A percentile compares a stretch with the other conserved stretches of the same genome.
Conservation (phyloP, 371 early-diverging fungal species). For the Choanephora cucurbitarum region DNA sequence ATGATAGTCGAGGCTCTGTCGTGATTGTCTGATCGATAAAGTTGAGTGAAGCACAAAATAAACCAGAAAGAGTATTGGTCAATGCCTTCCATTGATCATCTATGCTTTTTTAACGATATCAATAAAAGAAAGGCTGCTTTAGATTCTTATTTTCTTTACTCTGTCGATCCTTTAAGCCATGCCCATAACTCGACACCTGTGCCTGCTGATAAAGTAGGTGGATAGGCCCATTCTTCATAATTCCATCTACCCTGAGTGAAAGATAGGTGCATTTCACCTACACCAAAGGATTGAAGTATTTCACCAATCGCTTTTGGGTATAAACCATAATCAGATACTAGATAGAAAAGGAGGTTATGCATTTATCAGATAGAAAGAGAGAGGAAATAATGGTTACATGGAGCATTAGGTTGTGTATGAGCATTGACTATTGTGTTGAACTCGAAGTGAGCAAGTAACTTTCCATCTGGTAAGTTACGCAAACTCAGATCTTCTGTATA, state of each 20-base stretch:
- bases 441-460: slow-evolving; percentile 77
- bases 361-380: background rate
- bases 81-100: slow-evolving; percentile 81
- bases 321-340: slow-evolving; percentile 71
- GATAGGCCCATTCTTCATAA: slow-evolving; percentile 78
- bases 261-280: slow-evolving; percentile 79
- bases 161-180: slow-evolving; percentile 62
- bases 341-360: background rate
- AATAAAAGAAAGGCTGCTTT: too few species aligned
- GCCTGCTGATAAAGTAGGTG: slow-evolving; percentile 58
- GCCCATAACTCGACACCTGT: slow-evolving; percentile 84
- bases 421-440: slow-evolving; percentile 60
- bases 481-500: slow-evolving; percentile 69
- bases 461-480: slow-evolving; percentile 73
- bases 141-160: slow-evolving; percentile 27
- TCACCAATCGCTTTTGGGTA: slow-evolving; percentile 89
- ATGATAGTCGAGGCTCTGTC: slow-evolving; percentile 69
- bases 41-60: slow-evolving; percentile 95
- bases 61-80: slow-evolving; percentile 89
- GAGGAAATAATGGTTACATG: slow-evolving; percentile 18
- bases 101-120: slow-evolving; percentile 40
- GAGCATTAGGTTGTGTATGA: slow-evolving; percentile 23
- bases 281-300: slow-evolving; percentile 72
- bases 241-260: slow-evolving; percentile 93
- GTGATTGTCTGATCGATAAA: slow-evolving; percentile 86